Percentiles rank a stretch among this genome's conserved stretches.
Conservation (phyloP, 257 asterid species). For the Thymus mandschuricus region DNA sequence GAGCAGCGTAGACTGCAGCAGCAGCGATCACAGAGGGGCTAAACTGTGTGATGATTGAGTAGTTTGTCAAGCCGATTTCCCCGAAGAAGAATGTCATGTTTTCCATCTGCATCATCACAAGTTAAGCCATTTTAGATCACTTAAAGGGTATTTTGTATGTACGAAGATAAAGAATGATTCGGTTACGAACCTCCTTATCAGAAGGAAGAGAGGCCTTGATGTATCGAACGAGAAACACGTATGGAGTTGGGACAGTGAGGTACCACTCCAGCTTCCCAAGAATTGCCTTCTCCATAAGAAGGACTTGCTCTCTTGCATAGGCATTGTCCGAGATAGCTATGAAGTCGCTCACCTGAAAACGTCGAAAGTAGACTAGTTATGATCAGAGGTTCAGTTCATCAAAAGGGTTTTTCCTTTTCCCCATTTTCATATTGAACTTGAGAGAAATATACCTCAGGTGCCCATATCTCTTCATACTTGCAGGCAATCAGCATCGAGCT, state of each 20-base stretch:
- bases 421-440: not conserved
- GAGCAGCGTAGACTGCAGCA: slow-evolving; percentile 81
- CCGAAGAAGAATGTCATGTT: slow-evolving; percentile 71
- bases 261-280: slow-evolving; percentile 66
- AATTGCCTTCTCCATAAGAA: slow-evolving; percentile 59
- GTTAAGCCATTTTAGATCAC: not conserved
- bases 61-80: slow-evolving; percentile 73
- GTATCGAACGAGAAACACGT: slow-evolving; percentile 57
- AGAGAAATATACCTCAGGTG: slow-evolving; percentile 66
- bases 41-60: slow-evolving; percentile 42
- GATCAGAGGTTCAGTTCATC: not conserved
- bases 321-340: slow-evolving; percentile 61
- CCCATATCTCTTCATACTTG: slow-evolving; percentile 97
- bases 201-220: slow-evolving; percentile 54
- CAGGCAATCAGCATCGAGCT: slow-evolving; percentile 88
- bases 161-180: not conserved
- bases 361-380: not conserved
- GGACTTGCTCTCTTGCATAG: slow-evolving; percentile 56
- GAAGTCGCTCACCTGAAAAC: slow-evolving; percentile 50
- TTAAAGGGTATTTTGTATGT: no score
- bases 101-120: slow-evolving; percentile 53
- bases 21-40: slow-evolving; percentile 76
- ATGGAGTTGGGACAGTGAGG: slow-evolving; percentile 65
- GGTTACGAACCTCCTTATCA: slow-evolving; percentile 45
- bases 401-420: not conserved